Evolutionary conservation across 805 yeast genomes (phyloP).

Genomic region (Zygosaccharomyces lentus): DNA sequence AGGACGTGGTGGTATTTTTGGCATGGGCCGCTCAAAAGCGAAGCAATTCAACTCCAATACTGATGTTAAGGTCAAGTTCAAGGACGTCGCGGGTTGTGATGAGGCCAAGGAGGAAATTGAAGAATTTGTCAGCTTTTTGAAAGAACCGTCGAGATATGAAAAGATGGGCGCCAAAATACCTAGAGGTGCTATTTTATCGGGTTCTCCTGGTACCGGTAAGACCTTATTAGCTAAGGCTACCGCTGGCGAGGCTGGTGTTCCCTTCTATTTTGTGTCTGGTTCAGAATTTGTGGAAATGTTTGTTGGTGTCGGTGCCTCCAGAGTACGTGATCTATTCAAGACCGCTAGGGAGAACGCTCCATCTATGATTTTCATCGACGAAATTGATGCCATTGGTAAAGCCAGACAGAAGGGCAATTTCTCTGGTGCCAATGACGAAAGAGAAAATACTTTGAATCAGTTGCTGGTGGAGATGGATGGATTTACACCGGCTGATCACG

Average conservation of each 20-base stretch:
- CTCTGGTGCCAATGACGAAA: conserved; percentile 88
- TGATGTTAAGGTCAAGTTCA: conserved; percentile 80
- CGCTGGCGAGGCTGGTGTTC: conserved; percentile 99
- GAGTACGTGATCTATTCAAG: conserved; percentile 92
- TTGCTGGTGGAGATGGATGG: conserved; percentile 99
- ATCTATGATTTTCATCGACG: conserved; percentile 93
- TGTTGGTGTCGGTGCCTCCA: conserved; percentile 98
- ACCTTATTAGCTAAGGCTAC: conserved; percentile 96
- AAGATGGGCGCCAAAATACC: conserved; percentile 95
- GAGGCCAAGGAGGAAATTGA: conserved; percentile 97
- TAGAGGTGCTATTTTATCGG: conserved; percentile 94
- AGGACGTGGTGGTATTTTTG: conserved; percentile 72
- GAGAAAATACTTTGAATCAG: conserved; percentile 95
- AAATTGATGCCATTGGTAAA: conserved; percentile 98
- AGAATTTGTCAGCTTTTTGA: conserved; percentile 94
- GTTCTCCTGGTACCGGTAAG: conserved; percentile 99
- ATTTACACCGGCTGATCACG: conserved; percentile 82
- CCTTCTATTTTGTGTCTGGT: conserved; percentile 92
- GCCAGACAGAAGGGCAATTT: conserved; percentile 70
- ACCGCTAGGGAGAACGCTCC: conserved; percentile 95
- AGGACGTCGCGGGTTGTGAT: conserved; percentile 95
- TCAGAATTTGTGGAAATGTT: conserved; percentile 98
- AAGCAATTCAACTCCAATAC: conserved; percentile 87
- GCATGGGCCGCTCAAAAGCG: conserved; percentile 90
- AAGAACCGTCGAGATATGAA: conserved; percentile 86